Base-by-base conservation (phyloP, 2,329 filamentous ascomycete genomes). In the Nemania diffusa region DNA sequence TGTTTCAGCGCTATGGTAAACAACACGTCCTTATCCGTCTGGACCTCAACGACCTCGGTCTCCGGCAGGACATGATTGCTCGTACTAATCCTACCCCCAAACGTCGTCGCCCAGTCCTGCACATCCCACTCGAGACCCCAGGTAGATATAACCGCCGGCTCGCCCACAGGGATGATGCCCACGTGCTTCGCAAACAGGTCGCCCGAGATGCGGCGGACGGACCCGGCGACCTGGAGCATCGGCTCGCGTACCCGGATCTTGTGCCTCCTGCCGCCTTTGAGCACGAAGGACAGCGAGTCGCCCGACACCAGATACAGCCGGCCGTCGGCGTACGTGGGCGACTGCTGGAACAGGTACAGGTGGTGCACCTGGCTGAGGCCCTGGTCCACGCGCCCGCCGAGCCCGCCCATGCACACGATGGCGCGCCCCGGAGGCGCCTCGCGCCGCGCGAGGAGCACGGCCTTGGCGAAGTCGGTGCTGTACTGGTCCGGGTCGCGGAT, bases 51-150 rank as follows among this genome's bases (percentile, higher is more conserved):
- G 3, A 88, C 84, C 57, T 85, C 83, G 3, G 85, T 87, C 53
- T 82, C 82, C 0, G 85, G 85, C 67, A 85, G 72, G 27, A 94
- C 87, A 74, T 93, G 91, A 79, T 96, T 96, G 79, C 92, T 96
- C 64, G 92, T 95, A 77, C 92, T 94, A 66, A 95, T 76, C 71
- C 86, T 85, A 0, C 89, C 90, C 7, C 92, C 91, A 76, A 96
- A 91, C 74, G 87, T 84, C 0, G 92, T 97, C 71, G 86, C 81
- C 94, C 95, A 97, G 67, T 93, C 83, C 66, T 84, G 77, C 1
- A 99, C 92, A 79, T 99, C 94, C 96, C 96, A 99, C 77, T 97
- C 90, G 22, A 98, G 82, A 0, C 96, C 96, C 15, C 83, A 81
- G 0, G 93, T 97, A 7, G 89, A 91, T 73, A 99, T 93, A n/a